Evolutionary conservation across 495 filamentous ascomycete genomes (phyloP).

Genomic region (Neurospora sp.): DNA sequence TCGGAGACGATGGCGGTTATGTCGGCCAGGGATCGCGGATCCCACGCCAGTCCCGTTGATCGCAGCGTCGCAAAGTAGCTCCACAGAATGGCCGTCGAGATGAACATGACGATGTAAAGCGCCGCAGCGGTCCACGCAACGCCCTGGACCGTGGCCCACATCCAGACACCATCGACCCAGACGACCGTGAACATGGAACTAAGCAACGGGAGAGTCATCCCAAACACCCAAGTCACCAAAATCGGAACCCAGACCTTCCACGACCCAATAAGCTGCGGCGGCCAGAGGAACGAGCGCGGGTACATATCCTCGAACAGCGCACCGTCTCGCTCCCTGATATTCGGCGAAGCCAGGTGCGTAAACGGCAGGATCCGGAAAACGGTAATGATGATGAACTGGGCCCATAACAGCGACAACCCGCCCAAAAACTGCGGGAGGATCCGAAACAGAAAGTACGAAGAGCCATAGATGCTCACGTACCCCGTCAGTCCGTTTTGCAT

Average conservation of each 20-base stretch:
- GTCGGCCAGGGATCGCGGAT: constrained; percentile 70
- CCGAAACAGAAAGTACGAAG: constrained; percentile 76
- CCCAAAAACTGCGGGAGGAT: constrained; percentile 75
- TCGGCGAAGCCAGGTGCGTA: constrained; percentile 56
- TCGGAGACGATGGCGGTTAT: constrained; percentile 63
- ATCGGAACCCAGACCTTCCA: constrained; percentile 37
- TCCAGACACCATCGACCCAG: constrained; percentile 44
- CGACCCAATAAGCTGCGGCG: constrained; percentile 29
- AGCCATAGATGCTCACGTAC: constrained; percentile 55
- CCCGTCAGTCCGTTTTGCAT: constrained; percentile 51
- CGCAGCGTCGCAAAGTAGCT: constrained; percentile 38
- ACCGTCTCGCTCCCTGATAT: constrained; percentile 34
- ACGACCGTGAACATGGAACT: constrained; percentile 40
- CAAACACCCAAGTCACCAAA: constrained; percentile 34
- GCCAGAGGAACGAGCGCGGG: constrained; percentile 38
- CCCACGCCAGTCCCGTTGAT: constrained; percentile 73
- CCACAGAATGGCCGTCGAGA: constrained; percentile 45
- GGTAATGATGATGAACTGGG: constrained; percentile 61
- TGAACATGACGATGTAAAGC: constrained; percentile 55
- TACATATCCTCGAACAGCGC: constrained; percentile 45
- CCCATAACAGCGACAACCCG: constrained; percentile 60
- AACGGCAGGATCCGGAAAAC: constrained; percentile 73
- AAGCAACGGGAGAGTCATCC: constrained; percentile 36
- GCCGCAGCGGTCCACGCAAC: constrained; percentile 71
- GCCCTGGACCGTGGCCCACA: constrained; percentile 65